Base-by-base conservation (phyloP, 192 early-diverging fungal genomes). In the Backusella circina region DNA sequence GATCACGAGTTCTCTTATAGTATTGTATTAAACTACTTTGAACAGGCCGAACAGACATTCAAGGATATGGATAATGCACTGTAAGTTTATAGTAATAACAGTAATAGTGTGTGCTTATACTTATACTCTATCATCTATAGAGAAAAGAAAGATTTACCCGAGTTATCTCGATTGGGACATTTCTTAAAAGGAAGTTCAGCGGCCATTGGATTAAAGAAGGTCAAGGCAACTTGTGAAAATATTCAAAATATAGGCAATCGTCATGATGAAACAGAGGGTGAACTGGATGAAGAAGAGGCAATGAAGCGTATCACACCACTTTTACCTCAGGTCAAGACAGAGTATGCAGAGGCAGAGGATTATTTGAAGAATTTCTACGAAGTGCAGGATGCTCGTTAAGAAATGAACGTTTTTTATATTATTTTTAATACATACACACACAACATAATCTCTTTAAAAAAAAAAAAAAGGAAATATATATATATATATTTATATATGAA, bases 121-220 rank as follows among this genome's bases (percentile, higher is more conserved):
- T 21, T 32, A 26, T 38, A 16, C 38, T 26, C 18, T 68, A 39
- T 13, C 21, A 28, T 39, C 1, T 70, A 5, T 74, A 90, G 90
- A 66, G 68, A 79, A 33, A 51, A 75, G 61, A 85, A 90, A 38
- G 88, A 97, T 75, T 84, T 97, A 5, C 67, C 75, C 3, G 87
- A 88, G 65, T 86, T 97, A 2, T 94, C 93, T 15, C 83, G 89
- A 35, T 82, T 96, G 30, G 96, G 96, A 5, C 96, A 98, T 73
- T 98, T 96, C 78, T 79, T 97, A 44, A 98, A 98, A 73, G 96
- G 96, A 18, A 93, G 91, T 69, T 96, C 95, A 1, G 94, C 94
- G 7, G 91, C 93, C 0, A 84, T 98, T 36, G 96, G 96, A 21
- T 76, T 96, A 23, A 89, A 82, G 51, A 92, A 90, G 77, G 92